phyloP scores from a whole-genome alignment of 306 rosid species.

The Cucumis hystrix region DNA sequence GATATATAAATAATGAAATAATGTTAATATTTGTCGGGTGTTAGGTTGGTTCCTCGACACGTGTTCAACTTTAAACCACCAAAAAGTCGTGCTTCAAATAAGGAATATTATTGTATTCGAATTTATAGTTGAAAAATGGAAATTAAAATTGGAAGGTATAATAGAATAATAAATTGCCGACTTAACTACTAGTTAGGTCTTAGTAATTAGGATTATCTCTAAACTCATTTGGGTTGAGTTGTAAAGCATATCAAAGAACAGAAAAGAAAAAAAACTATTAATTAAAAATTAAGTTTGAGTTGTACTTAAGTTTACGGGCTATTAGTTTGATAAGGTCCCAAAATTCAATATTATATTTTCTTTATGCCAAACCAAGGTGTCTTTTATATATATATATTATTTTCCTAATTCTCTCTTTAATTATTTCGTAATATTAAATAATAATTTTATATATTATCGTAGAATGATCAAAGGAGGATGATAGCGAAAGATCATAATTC shows the following conservation, averaged over 20 bases:
- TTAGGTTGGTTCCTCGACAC: neutral
- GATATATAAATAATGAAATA: neutral
- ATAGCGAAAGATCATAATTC: neutral
- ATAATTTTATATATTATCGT: neutral
- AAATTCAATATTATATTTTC: neutral
- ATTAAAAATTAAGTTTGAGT: neutral
- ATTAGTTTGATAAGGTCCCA: neutral
- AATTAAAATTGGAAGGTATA: neutral
- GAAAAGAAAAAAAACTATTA: too few relatives aligned
- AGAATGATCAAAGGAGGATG: neutral
- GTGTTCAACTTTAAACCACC: neutral
- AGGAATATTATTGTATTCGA: neutral
- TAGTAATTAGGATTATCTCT: neutral
- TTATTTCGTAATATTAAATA: neutral
- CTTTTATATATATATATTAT: neutral
- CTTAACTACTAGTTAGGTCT: neutral
- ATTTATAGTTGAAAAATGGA: neutral
- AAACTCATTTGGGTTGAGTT: neutral
- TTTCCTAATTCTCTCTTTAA: neutral
- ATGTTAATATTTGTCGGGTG: neutral
- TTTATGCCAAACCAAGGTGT: neutral
- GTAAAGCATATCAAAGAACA: neutral
- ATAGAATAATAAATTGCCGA: neutral
- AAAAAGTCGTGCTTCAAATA: constrained; percentile 1
- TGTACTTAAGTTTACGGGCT: neutral